Evolutionary conservation across 2,329 filamentous ascomycete species (phyloP).

Genomic region (Coniochaeta hoffmannii): DNA sequence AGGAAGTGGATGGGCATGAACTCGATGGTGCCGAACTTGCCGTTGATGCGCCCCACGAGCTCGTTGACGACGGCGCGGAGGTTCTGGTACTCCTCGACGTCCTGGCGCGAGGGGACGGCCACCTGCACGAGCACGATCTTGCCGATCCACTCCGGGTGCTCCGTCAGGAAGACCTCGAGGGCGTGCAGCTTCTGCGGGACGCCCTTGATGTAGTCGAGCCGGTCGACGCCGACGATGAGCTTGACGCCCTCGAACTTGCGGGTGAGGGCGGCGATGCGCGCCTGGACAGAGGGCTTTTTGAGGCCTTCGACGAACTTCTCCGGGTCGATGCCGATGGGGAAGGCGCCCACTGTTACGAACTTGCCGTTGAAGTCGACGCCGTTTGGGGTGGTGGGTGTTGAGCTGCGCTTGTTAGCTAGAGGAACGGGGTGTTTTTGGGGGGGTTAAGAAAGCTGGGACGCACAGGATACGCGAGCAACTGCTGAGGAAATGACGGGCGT

Average conservation of each 20-base stretch:
- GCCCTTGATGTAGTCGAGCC: conserved; percentile 97
- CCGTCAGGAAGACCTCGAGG: conserved; percentile 90
- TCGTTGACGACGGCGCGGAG: conserved; percentile 93
- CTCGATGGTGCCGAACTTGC: conserved; percentile 92
- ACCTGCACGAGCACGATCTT: conserved; percentile 96
- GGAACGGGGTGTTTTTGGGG: neutral
- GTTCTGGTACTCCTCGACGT: conserved; percentile 98
- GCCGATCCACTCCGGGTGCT: conserved; percentile 96
- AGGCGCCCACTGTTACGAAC: conserved; percentile 86
- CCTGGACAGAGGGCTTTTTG: conserved; percentile 76
- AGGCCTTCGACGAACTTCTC: conserved; percentile 92
- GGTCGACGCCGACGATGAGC: conserved; percentile 92
- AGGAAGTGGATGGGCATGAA: conserved; percentile 99
- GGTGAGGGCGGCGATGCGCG: conserved; percentile 76
- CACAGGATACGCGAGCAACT: conserved; percentile 90
- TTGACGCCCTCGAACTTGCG: conserved; percentile 95
- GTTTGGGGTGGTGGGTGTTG: conserved; percentile 77
- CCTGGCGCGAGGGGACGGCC: conserved; percentile 86
- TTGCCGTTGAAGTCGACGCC: conserved; percentile 86
- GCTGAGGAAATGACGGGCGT: conserved; percentile 94
- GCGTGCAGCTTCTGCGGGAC: conserved; percentile 97
- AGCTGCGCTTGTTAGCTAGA: conserved; percentile 27
- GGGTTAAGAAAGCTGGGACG: conserved; percentile 21
- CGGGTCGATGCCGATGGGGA: conserved; percentile 95
- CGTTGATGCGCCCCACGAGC: conserved; percentile 93